A percentile compares a stretch with the other conserved stretches of the same genome.
These are phyloP conservation scores for Lactifluus pinguis DNA, from an alignment of 768 basidiomycete genomes.

Conservation along the genomic window DNA sequence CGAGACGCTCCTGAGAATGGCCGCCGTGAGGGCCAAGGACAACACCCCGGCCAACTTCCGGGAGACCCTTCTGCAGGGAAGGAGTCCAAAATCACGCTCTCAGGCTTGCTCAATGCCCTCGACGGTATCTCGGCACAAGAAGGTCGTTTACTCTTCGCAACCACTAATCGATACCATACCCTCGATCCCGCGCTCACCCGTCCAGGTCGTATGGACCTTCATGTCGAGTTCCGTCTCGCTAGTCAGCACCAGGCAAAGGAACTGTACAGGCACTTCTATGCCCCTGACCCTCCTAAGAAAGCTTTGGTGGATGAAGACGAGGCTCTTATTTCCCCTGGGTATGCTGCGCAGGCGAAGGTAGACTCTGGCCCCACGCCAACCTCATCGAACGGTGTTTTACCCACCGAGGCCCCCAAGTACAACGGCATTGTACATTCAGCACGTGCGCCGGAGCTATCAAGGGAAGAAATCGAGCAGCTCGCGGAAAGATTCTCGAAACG, in stretches of 20 bases:
- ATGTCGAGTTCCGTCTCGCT: conserved; percentile 66
- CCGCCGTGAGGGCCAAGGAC: conserved; percentile 1
- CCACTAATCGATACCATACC: conserved; percentile 61
- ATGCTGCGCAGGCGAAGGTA: conserved; percentile 7
- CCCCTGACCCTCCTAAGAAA: conserved; percentile 31
- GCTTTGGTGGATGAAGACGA: conserved; percentile 22
- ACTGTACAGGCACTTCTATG: conserved; percentile 61
- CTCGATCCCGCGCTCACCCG: conserved; percentile 70
- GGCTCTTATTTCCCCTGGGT: conserved; percentile 18
- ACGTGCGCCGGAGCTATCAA: conserved; percentile 34
- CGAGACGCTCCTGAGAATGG: conserved; percentile 4
- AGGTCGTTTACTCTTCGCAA: conserved; percentile 71
- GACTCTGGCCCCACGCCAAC: background rate
- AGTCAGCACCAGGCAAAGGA: conserved; percentile 58
- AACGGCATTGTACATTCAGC: conserved; percentile 5
- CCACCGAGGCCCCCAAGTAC: background rate
- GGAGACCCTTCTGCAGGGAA: background rate
- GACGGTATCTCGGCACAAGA: conserved; percentile 70
- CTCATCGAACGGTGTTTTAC: background rate
- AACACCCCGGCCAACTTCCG: background rate
- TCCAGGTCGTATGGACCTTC: conserved; percentile 77
- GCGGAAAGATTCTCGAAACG: conserved; percentile 34
- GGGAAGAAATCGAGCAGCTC: conserved; percentile 33
- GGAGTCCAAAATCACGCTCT: conserved; percentile 44
- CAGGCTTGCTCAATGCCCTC: conserved; percentile 66